Base-by-base conservation (phyloP, 2,329 filamentous ascomycete species). In the Venturia pyrina region DNA sequence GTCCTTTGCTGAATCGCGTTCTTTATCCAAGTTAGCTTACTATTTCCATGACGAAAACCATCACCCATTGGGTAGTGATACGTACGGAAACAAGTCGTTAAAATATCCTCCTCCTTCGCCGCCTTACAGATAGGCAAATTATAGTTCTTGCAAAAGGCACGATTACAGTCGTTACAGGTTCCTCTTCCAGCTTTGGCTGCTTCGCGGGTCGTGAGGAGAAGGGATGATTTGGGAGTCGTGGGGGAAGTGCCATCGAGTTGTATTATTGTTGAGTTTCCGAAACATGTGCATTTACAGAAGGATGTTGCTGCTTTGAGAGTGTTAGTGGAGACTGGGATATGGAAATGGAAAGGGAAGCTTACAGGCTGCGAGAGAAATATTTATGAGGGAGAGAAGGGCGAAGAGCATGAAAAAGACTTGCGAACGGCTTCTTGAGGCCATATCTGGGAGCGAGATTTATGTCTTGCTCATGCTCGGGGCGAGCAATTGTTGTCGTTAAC, bases 251-350 rank as follows among this genome's bases (percentile, higher is more conserved):
- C 79, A 68, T 85, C 81, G 66, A 89, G 82, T 21, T 85, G 83
- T 69, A 89, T 88, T 63, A 89, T 87, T 65, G 85, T 88, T 76
- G 82, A 86, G 73, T 89, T 88, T 63, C 81, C 81, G 76, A 85
- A 85, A 75, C 87, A 89, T 66, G 85, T 88, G 74, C 87, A 89
- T 83, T 89, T 89, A 82, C 87, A 89, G 76, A 88, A 89, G 67
- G 85, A 87, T 19, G 85, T 84, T 32, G 81, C 80, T 56, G 80
- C 81, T 82, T 32, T 21, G 40, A 62, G 8, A 13, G n/a, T 44
- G 28, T 46, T 46, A 62, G 21, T n/a, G 34, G 37, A 41, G 28
- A 43, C 17, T 32, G 61, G 50, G 7, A 24, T 50, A 48, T 60
- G 34, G 56, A 56, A 21, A 15, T 44, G 53, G 61, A 41, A 34